phyloP scores from a whole-genome alignment of 2,329 filamentous ascomycete species.

The Chaetomium sp. region DNA sequence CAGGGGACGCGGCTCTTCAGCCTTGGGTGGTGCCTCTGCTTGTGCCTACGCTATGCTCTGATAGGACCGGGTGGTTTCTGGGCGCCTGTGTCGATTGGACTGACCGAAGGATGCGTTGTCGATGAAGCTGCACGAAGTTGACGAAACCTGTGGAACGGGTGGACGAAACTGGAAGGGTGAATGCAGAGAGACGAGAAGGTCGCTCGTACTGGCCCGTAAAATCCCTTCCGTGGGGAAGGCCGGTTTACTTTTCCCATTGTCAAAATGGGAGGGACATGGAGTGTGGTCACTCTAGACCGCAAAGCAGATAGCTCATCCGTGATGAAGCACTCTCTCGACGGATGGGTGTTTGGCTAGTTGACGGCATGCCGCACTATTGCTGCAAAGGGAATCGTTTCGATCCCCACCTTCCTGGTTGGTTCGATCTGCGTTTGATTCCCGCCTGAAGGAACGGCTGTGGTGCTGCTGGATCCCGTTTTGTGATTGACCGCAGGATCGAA shows the following conservation, averaged over 20 bases:
- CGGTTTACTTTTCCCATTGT: not conserved
- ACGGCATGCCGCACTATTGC: constrained; percentile 11
- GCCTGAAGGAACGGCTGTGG: not conserved
- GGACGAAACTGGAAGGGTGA: constrained; percentile 5
- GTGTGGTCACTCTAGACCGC: too few species aligned
- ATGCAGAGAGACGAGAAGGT: not conserved
- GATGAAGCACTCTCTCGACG: not conserved
- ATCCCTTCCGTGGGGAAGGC: not conserved
- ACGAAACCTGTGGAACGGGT: constrained; percentile 4
- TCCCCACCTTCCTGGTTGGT: constrained; percentile 18
- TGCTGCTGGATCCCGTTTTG: not conserved
- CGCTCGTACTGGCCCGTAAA: constrained; percentile 1
- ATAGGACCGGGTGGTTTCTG: constrained; percentile 16
- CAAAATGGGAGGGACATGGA: not conserved
- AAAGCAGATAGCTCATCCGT: not conserved
- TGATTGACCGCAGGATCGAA: constrained; percentile 10
- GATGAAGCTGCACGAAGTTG: constrained; percentile 14
- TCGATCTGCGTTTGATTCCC: constrained; percentile 28
- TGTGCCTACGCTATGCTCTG: constrained; percentile 22
- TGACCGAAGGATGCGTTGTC: not conserved
- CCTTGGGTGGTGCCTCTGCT: not conserved
- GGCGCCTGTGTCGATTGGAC: not conserved
- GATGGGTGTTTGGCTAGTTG: not conserved
- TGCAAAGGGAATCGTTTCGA: constrained; percentile 20
- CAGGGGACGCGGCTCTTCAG: constrained; percentile 15